Conservation (phyloP, 202 grass and related monocot species). For the Dendrocalamus latiflorus region DNA sequence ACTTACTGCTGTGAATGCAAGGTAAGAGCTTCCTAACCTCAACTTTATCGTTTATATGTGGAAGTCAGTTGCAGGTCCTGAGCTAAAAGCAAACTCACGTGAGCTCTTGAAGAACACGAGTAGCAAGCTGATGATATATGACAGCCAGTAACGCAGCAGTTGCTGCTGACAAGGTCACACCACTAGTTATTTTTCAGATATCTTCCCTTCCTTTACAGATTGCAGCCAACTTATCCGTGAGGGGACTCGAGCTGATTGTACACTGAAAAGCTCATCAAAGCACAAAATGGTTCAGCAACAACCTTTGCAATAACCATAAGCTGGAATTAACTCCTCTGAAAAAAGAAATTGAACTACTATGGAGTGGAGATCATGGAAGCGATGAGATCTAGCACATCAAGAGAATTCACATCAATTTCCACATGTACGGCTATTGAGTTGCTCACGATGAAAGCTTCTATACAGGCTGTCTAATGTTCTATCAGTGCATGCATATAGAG, state of each 20-base stretch:
- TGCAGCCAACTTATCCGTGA: not conserved
- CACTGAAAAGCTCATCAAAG: not conserved
- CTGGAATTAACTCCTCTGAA: not conserved
- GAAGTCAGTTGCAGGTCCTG: not conserved
- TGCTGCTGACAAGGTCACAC: not conserved
- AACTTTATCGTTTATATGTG: not conserved
- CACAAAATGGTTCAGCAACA: not conserved
- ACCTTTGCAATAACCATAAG: not conserved
- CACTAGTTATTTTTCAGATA: not conserved
- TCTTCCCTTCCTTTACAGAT: not conserved
- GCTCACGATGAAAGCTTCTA: not conserved
- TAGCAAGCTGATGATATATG: not conserved
- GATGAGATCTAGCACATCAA: not conserved
- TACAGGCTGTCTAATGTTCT: not conserved
- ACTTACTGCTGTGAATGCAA: not conserved
- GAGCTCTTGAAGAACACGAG: not conserved
- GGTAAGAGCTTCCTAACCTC: not conserved
- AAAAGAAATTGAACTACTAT: not conserved
- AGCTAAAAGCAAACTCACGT: not conserved
- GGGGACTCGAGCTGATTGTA: not conserved
- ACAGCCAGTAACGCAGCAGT: not conserved
- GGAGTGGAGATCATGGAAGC: not conserved
- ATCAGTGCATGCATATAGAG: not conserved
- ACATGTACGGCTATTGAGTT: not conserved
- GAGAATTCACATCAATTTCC: not conserved